These are phyloP conservation scores for Alternaria tenuissima DNA, from an alignment of 2,329 filamentous ascomycete species.

Conservation along the genomic window DNA sequence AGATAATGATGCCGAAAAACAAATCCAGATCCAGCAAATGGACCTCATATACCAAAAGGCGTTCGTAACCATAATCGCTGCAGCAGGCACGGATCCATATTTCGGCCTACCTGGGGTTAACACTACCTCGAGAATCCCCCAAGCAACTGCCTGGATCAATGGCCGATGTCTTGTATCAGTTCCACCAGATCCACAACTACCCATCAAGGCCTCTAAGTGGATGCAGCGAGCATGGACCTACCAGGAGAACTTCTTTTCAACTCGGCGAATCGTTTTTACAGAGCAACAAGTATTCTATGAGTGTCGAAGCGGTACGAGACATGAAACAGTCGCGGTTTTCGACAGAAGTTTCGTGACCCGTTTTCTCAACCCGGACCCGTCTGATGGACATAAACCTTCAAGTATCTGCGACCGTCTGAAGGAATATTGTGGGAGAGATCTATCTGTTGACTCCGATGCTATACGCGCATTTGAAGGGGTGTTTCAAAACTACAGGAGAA, in stretches of 20 bases:
- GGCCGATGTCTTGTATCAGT: background rate
- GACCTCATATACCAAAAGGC: too few relatives aligned
- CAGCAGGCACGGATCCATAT: background rate
- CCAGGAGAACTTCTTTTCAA: background rate
- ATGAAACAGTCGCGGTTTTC: too few relatives aligned
- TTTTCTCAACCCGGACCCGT: too few relatives aligned
- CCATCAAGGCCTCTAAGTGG: background rate
- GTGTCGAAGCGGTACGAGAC: background rate
- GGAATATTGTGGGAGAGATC: rapidly evolving
- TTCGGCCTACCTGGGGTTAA: background rate
- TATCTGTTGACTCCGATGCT: background rate
- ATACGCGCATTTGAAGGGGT: background rate
- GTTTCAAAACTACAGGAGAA: background rate
- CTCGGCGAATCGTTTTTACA: background rate
- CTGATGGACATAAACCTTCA: too few relatives aligned
- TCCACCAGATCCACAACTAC: background rate
- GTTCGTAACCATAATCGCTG: background rate
- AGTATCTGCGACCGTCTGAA: too few relatives aligned
- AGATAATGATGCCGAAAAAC: too few relatives aligned
- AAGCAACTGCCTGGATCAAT: background rate
- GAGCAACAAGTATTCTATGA: background rate
- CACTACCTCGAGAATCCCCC: background rate
- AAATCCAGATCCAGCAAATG: too few relatives aligned
- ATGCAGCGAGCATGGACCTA: background rate
- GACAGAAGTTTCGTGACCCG: too few relatives aligned